phyloP scores from a whole-genome alignment of 208 protist genomes.

The Wallacemonas rigidus region DNA sequence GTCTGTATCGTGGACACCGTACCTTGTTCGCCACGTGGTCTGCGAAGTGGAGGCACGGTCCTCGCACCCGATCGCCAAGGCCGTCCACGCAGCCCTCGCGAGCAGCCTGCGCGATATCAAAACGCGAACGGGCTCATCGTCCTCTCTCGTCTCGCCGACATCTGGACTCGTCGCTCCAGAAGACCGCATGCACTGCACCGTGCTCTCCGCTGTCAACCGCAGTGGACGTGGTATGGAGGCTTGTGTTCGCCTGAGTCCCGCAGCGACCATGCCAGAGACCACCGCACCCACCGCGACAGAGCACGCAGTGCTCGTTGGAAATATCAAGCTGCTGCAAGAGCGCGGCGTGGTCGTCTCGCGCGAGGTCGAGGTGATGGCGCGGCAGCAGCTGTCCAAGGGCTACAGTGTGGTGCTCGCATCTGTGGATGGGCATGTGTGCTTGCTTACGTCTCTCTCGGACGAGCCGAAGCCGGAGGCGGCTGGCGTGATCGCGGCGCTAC shows the following conservation, averaged over 20 bases:
- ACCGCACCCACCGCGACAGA: neutral
- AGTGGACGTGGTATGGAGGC: conserved; percentile 61
- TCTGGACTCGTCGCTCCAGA: no score
- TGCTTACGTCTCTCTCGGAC: conserved; percentile 82
- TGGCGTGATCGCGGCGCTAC: conserved; percentile 68
- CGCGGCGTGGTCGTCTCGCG: conserved; percentile 31
- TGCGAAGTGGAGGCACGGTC: conserved; percentile 62
- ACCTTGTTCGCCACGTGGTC: conserved; percentile 33
- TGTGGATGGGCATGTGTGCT: conserved; percentile 50
- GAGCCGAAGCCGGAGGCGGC: conserved; percentile 84
- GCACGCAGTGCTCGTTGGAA: conserved; percentile 75
- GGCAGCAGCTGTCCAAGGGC: conserved; percentile 35
- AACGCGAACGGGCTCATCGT: neutral
- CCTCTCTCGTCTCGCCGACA: no score
- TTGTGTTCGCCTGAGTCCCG: conserved; percentile 20
- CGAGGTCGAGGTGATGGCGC: conserved; percentile 27
- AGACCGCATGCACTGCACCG: conserved; percentile 1
- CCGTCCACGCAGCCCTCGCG: conserved; percentile 45
- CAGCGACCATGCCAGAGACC: neutral
- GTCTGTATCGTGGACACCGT: neutral
- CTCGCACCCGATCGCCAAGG: conserved; percentile 90
- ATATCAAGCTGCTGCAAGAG: conserved; percentile 52
- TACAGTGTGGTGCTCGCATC: conserved; percentile 81
- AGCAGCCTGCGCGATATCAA: neutral
- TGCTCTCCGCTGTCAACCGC: conserved; percentile 45